These are phyloP conservation scores for Penicillium atrosanguineum DNA, from an alignment of 495 filamentous ascomycete species.

Conservation along the genomic window DNA sequence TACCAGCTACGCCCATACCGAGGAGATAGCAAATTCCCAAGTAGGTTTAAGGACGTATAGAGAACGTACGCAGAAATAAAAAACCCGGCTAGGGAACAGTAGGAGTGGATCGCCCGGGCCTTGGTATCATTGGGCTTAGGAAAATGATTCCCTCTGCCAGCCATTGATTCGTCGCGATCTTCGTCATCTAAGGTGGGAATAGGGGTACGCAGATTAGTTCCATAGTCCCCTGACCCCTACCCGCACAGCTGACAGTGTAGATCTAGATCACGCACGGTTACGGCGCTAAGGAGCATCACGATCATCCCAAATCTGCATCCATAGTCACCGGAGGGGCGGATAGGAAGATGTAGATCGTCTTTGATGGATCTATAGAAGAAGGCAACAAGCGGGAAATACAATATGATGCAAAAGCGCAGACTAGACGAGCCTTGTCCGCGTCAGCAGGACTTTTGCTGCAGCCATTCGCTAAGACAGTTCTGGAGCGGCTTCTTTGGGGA, in stretches of 20 bases:
- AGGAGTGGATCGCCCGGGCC: background rate
- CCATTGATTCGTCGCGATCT: background rate
- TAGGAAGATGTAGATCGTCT: background rate
- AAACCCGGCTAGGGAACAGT: background rate
- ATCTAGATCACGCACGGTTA: slow-evolving; percentile 5
- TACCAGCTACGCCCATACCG: background rate
- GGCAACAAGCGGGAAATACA: background rate
- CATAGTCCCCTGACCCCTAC: background rate
- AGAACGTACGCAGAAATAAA: background rate
- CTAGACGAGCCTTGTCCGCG: background rate
- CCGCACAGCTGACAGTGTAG: slow-evolving; percentile 7
- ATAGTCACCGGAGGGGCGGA: background rate
- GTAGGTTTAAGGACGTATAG: slow-evolving; percentile 9
- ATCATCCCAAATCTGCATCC: slow-evolving; percentile 3
- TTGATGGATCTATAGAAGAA: background rate
- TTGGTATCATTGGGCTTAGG: background rate
- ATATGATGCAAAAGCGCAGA: background rate
- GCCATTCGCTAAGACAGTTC: background rate
- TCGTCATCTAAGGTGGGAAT: background rate
- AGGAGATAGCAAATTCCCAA: slow-evolving; percentile 5
- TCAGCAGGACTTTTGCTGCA: background rate
- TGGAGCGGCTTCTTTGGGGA: background rate
- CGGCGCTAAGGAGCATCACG: background rate
- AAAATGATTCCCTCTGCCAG: background rate
- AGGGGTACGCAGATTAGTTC: no score